Percentiles rank a stretch among this genome's conserved stretches.
phyloP scores from a whole-genome alignment of 108 stramenopile species.

The Fistulifera pelliculosa region DNA sequence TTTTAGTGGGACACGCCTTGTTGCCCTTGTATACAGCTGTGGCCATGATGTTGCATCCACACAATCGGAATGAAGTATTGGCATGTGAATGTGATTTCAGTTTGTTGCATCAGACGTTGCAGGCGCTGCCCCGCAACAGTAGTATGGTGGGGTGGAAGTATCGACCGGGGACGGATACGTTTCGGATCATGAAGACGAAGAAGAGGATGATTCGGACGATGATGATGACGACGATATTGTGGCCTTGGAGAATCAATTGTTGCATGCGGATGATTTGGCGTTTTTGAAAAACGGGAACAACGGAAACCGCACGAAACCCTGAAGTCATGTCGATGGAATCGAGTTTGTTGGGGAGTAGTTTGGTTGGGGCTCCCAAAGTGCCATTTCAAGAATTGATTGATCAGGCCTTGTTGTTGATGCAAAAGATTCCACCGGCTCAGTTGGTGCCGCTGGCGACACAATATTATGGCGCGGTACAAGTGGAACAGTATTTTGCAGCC shows the following conservation, averaged over 20 bases:
- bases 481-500: conserved; percentile 3
- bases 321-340: not conserved
- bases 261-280: not conserved
- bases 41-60: conserved; percentile 75
- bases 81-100: conserved; percentile 84
- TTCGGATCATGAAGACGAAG: conserved; percentile 45
- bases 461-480: conserved; percentile 29
- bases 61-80: conserved; percentile 70
- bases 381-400: conserved; percentile 81
- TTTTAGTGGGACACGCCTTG: conserved; percentile 72
- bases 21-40: conserved; percentile 70
- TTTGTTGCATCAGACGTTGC: conserved; percentile 64
- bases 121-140: conserved; percentile 67
- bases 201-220: conserved; percentile 9
- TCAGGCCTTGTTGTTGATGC: conserved; percentile 61
- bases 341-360: conserved; percentile 9
- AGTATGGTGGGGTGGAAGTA: conserved; percentile 69
- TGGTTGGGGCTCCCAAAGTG: conserved; percentile 20
- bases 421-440: conserved; percentile 62
- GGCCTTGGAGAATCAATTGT: not conserved
- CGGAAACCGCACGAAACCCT: not conserved
- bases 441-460: conserved; percentile 44
- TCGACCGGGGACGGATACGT: conserved; percentile 37
- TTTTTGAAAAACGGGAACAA: not conserved
- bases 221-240: conserved; percentile 2